phyloP scores from a whole-genome alignment of 345 rosid species.

The Passiflora organensis region DNA sequence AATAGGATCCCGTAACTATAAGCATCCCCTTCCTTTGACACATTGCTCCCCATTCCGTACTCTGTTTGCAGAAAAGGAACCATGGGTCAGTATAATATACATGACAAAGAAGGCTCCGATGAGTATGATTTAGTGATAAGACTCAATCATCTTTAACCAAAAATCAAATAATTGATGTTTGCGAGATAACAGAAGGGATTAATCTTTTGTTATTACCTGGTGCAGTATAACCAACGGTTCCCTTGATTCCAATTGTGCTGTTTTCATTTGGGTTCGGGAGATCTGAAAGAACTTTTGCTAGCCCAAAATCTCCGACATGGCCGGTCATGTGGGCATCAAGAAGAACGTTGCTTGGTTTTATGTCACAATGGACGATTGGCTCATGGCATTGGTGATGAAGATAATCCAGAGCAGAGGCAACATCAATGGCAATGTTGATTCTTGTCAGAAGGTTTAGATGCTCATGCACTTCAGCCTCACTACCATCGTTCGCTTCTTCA shows the following conservation, averaged over 20 bases:
- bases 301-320: conserved; percentile 13
- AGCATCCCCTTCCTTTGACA: conserved; percentile 7
- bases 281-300: conserved; percentile 2
- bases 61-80: background rate
- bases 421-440: conserved; percentile 8
- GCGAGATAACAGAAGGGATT: too few species aligned
- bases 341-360: conserved; percentile 13
- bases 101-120: background rate
- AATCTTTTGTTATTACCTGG: background rate
- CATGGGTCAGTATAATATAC: background rate
- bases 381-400: conserved; percentile 6
- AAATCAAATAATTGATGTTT: too few species aligned
- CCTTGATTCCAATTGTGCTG: conserved; percentile 5
- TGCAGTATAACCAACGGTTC: conserved; percentile 1
- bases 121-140: too few species aligned
- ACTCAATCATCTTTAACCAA: too few species aligned
- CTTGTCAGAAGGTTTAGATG: conserved; percentile 8
- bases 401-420: conserved; percentile 11
- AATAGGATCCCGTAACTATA: conserved; percentile 12
- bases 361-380: conserved; percentile 9
- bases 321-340: conserved; percentile 8
- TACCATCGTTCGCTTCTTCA: background rate
- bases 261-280: background rate
- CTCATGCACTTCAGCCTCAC: background rate
- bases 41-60: conserved; percentile 11